These are phyloP conservation scores for Trichoderma virens DNA, from an alignment of 495 filamentous ascomycete species.

Conservation along the genomic window DNA sequence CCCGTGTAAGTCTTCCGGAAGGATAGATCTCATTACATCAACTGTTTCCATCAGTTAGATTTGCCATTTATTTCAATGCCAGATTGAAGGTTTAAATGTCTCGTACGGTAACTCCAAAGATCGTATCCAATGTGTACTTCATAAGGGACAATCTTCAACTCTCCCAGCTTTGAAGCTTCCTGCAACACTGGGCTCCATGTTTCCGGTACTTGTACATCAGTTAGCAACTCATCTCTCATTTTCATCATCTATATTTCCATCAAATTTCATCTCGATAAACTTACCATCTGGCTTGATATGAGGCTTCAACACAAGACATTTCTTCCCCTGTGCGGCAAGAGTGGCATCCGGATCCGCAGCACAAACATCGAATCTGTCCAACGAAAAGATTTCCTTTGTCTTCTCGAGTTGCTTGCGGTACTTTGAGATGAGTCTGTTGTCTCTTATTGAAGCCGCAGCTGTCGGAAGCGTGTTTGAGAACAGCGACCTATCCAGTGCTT, in stretches of 20 bases:
- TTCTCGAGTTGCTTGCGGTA: constrained; percentile 53
- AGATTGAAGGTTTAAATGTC: constrained; percentile 6
- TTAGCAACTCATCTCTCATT: constrained; percentile 12
- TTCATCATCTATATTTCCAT: not conserved
- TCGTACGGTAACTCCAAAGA: constrained; percentile 75
- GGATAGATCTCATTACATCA: constrained; percentile 71
- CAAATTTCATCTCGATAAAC: not conserved
- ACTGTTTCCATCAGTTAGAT: constrained; percentile 35
- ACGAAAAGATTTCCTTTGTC: constrained; percentile 49
- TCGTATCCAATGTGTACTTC: constrained; percentile 69
- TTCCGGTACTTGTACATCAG: constrained; percentile 48
- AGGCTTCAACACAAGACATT: constrained; percentile 68
- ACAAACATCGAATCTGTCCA: constrained; percentile 49
- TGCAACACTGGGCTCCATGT: constrained; percentile 67
- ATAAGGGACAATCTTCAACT: constrained; percentile 64
- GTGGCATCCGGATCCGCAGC: constrained; percentile 44
- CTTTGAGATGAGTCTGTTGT: constrained; percentile 60
- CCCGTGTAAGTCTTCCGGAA: constrained; percentile 54
- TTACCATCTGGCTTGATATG: constrained; percentile 61
- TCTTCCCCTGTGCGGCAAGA: constrained; percentile 46
- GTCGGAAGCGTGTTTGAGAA: constrained; percentile 69
- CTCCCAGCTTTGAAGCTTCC: constrained; percentile 57
- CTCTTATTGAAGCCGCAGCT: constrained; percentile 69
- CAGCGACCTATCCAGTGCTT: constrained; percentile 71
- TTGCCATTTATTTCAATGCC: not conserved